These are phyloP conservation scores for Mycosphaerella arachidis DNA, from an alignment of 2,329 filamentous ascomycete genomes.

Conservation along the genomic window DNA sequence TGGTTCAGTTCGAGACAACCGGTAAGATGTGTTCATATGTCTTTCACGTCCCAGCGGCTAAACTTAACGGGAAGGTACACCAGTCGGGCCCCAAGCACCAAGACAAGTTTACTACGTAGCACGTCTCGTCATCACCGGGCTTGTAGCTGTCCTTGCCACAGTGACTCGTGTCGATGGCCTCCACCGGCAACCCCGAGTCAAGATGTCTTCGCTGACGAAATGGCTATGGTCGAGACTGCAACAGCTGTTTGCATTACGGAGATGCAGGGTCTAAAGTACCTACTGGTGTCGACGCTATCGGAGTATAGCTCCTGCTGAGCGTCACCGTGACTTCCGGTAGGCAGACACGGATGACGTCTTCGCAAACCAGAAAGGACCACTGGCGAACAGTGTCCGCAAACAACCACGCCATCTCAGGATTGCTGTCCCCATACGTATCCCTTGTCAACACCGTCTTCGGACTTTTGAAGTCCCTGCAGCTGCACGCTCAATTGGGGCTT, in stretches of 20 bases:
- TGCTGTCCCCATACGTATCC: constrained; percentile 22
- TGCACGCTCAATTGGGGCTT: constrained; percentile 36
- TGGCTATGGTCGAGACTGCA: neutral
- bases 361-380: neutral
- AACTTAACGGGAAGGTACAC: neutral
- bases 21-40: neutral
- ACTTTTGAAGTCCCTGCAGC: constrained; percentile 26
- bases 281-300: neutral
- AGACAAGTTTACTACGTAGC: neutral
- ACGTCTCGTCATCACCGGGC: neutral
- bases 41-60: neutral
- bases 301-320: neutral
- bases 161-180: neutral
- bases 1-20: neutral
- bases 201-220: neutral
- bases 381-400: neutral
- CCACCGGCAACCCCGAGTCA: neutral
- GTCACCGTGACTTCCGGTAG: neutral
- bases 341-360: neutral
- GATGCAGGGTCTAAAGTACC: constrained; percentile 1
- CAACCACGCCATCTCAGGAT: constrained; percentile 22
- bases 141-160: neutral
- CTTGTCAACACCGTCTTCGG: constrained; percentile 29
- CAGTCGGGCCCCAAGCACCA: neutral
- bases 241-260: neutral